These are phyloP conservation scores for Trichoderma harzianum DNA, from an alignment of 2,329 filamentous ascomycete species.

Conservation along the genomic window DNA sequence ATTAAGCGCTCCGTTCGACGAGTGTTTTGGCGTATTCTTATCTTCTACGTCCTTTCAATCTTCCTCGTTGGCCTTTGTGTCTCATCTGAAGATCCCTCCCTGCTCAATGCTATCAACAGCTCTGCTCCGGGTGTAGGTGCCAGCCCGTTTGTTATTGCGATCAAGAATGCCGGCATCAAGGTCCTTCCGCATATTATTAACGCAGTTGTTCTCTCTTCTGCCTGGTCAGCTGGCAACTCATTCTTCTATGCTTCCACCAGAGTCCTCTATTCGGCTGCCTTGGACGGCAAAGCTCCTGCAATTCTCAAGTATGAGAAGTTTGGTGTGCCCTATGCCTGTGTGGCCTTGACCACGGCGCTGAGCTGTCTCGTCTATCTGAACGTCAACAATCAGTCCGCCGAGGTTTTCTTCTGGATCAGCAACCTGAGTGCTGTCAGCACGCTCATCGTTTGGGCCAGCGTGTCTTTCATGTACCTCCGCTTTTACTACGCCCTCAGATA, in stretches of 20 bases:
- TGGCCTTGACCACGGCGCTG: slow-evolving; percentile 46
- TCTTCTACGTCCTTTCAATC: slow-evolving; percentile 38
- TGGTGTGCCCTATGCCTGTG: slow-evolving; percentile 32
- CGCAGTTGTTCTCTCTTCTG: slow-evolving; percentile 55
- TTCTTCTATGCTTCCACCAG: slow-evolving; percentile 52
- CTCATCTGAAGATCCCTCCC: slow-evolving; percentile 34
- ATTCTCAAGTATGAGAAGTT: slow-evolving; percentile 31
- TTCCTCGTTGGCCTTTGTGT: slow-evolving; percentile 38
- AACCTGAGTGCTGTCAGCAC: slow-evolving; percentile 65
- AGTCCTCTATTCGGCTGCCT: slow-evolving; percentile 46
- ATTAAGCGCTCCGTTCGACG: slow-evolving; percentile 34
- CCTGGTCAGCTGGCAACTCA: slow-evolving; percentile 57
- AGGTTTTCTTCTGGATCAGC: slow-evolving; percentile 61
- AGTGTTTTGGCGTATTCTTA: slow-evolving; percentile 35
- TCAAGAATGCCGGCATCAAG: slow-evolving; percentile 44
- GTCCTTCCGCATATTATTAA: slow-evolving; percentile 52
- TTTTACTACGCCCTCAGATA: slow-evolving; percentile 64
- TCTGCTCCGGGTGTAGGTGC: slow-evolving; percentile 39
- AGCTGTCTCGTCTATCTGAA: slow-evolving; percentile 62
- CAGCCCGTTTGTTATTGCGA: slow-evolving; percentile 58
- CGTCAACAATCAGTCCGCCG: slow-evolving; percentile 53
- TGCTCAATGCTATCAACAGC: slow-evolving; percentile 48
- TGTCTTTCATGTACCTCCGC: slow-evolving; percentile 65
- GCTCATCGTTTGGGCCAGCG: slow-evolving; percentile 65
- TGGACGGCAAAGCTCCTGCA: slow-evolving; percentile 41